A percentile compares a stretch with the other conserved stretches of the same genome.
Conservation (phyloP, 1,284 basidiomycete species). For the Binderoboletus segoi region DNA sequence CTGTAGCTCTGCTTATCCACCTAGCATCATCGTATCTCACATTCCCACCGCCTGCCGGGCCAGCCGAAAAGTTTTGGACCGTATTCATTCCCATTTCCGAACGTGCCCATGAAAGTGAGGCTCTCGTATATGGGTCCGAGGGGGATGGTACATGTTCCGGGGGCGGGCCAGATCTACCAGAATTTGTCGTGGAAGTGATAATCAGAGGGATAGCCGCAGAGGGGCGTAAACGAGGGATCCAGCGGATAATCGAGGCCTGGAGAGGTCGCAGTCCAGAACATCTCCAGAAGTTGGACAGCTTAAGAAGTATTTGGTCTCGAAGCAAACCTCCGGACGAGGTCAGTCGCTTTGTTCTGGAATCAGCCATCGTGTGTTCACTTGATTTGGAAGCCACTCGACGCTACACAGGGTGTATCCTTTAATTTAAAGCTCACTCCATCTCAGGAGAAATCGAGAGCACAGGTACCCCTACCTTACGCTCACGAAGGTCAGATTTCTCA, state of each 20-base stretch:
- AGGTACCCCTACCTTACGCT: conserved; percentile 84
- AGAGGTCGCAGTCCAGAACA: conserved; percentile 43
- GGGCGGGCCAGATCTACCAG: conserved; percentile 35
- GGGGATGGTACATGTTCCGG: conserved; percentile 53
- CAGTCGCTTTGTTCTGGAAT: conserved; percentile 15
- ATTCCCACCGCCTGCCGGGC: conserved; percentile 62
- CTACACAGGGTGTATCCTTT: conserved; percentile 75
- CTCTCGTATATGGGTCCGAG: conserved; percentile 56
- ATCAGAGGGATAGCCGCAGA: conserved; percentile 45
- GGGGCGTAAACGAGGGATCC: conserved; percentile 53
- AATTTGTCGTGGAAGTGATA: conserved; percentile 64
- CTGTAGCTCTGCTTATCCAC: conserved; percentile 62
- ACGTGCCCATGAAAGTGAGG: conserved; percentile 59
- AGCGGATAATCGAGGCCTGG: conserved; percentile 71
- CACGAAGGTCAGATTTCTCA: conserved; percentile 64
- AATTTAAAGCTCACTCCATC: conserved; percentile 83
- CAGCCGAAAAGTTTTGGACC: conserved; percentile 72
- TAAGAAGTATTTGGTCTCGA: conserved; percentile 51
- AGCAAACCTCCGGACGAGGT: conserved; percentile 45
- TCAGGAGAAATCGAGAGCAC: conserved; percentile 78
- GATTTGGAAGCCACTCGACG: conserved; percentile 46
- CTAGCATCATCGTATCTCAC: conserved; percentile 68
- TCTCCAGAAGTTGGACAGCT: conserved; percentile 48
- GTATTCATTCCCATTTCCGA: conserved; percentile 70
- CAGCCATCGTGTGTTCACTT: conserved; percentile 2